phyloP scores from a whole-genome alignment of 805 yeast species.

The Phaffomyces opuntiae region DNA sequence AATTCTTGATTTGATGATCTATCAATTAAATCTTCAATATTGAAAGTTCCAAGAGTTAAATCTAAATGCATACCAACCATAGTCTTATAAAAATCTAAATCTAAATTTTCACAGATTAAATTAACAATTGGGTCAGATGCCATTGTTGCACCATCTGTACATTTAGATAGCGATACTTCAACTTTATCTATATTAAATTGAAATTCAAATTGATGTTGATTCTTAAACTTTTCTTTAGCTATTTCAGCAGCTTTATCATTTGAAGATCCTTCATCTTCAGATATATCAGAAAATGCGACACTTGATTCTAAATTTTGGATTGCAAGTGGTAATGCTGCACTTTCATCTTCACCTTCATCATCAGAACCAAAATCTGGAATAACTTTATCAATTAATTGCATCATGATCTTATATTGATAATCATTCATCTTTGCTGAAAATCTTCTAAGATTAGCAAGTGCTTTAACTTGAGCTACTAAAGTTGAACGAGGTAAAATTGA shows the following conservation, averaged over 20 bases:
- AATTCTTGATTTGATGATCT: slow-evolving; percentile 54
- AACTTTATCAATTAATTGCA: slow-evolving; percentile 66
- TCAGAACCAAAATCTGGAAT: slow-evolving; percentile 41
- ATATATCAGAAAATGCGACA: slow-evolving; percentile 12
- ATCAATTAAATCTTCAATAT: slow-evolving; percentile 71
- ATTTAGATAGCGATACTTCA: slow-evolving; percentile 56
- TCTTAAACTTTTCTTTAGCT: slow-evolving; percentile 2
- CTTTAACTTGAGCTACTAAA: slow-evolving; percentile 61
- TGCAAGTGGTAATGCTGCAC: slow-evolving; percentile 26
- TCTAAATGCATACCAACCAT: slow-evolving; percentile 57
- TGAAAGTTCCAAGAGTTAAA: slow-evolving; percentile 55
- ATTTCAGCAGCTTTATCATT: not conserved
- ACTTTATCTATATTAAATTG: slow-evolving; percentile 61
- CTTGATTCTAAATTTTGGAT: slow-evolving; percentile 5
- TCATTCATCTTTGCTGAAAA: slow-evolving; percentile 73
- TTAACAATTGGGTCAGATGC: slow-evolving; percentile 66
- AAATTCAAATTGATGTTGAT: slow-evolving; percentile 68
- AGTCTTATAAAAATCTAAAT: slow-evolving; percentile 53
- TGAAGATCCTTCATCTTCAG: not conserved
- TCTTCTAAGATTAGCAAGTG: slow-evolving; percentile 72
- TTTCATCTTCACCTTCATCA: slow-evolving; percentile 19
- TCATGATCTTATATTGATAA: slow-evolving; percentile 80
- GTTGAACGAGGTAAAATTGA: slow-evolving; percentile 81
- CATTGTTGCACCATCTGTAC: slow-evolving; percentile 53
- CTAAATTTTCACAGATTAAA: slow-evolving; percentile 59